Base-by-base conservation (phyloP, 179 eudicot species). In the Actinidia arguta region DNA sequence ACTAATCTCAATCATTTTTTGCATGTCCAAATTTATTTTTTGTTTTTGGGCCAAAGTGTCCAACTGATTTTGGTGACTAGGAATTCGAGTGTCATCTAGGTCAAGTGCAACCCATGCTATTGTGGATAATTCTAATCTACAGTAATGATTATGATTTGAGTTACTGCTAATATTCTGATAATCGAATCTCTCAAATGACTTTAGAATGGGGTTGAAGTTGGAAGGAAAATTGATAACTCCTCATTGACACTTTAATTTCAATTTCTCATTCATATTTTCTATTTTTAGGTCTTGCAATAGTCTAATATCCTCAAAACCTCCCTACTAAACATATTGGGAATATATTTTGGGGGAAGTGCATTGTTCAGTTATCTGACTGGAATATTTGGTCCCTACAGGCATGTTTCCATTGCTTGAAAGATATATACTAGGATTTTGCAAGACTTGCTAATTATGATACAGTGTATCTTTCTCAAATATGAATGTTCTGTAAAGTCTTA, bases 391-490 rank as follows among this genome's bases (percentile, higher is more conserved):
- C 87, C 89, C 85, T 90, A 92, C 93, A 89, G 93, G 93, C 92
- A 90, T 98, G 85, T 86, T 86, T 85, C 89, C 80, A 90, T 85
- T 86, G 90, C 90, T 90, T 92, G 92, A 94, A 90, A 89, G 92
- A 91, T 82, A 84, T 83, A 84, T 86, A 74, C 92, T 79, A 89
- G 94, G 88, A 80, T 78, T 79, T 87, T 71, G 81, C 86, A 75
- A 82, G 86, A 90, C 83, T 90, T 88, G 93, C 90, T 89, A 84
- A 82, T 85, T 87, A 81, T 82, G 77, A n/a, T n/a, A n/a, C n/a
- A n/a, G 86, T 82, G 86, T 83, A n/a, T 84, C 86, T 73, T 84
- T 80, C 83, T 81, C 88, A 86, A 89, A 88, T 88, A 90, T 78
- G 89, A 86, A 79, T 78, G 56, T 74, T 78, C 82, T 86, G 63